Evolutionary conservation across 495 filamentous ascomycete species (phyloP).

Genomic region (Pyrenula aspistea): DNA sequence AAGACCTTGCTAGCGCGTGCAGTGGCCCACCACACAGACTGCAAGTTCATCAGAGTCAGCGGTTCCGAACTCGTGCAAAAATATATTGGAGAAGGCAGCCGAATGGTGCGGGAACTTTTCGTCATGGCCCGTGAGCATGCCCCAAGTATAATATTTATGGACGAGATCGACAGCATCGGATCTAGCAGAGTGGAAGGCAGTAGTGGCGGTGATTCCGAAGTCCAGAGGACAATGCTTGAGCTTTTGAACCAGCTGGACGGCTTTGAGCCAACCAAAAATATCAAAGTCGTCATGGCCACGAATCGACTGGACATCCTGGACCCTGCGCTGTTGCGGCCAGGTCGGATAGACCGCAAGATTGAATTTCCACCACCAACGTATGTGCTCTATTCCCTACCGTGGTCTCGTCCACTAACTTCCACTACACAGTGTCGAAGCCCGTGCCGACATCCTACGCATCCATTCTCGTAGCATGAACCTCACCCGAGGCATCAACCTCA

Average conservation of each 20-base stretch:
- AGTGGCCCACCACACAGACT: constrained; percentile 95
- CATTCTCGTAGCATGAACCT: constrained; percentile 97
- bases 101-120: constrained; percentile 98
- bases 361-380: constrained; percentile 94
- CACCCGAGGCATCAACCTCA: constrained; percentile 92
- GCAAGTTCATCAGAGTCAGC: constrained; percentile 95
- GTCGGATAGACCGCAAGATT: constrained; percentile 97
- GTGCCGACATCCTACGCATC: constrained; percentile 95
- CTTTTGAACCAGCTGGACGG: constrained; percentile 96
- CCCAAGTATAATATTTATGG: constrained; percentile 99
- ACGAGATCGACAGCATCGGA: constrained; percentile 98
- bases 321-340: constrained; percentile 83
- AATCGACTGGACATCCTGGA: constrained; percentile 97
- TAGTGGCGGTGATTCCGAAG: constrained; percentile 94
- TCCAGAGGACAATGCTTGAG: constrained; percentile 98
- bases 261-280: constrained; percentile 99
- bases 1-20: constrained; percentile 94
- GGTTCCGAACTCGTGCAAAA: constrained; percentile 97
- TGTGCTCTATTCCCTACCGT: constrained; percentile 11
- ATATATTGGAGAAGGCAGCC: constrained; percentile 95
- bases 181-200: constrained; percentile 92
- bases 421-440: constrained; percentile 64
- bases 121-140: constrained; percentile 98
- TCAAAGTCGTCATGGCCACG: constrained; percentile 99
- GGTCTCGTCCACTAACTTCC: constrained; percentile 6